These are phyloP conservation scores for Annona cherimola DNA, from an alignment of 164 flowering plant species.

Conservation along the genomic window DNA sequence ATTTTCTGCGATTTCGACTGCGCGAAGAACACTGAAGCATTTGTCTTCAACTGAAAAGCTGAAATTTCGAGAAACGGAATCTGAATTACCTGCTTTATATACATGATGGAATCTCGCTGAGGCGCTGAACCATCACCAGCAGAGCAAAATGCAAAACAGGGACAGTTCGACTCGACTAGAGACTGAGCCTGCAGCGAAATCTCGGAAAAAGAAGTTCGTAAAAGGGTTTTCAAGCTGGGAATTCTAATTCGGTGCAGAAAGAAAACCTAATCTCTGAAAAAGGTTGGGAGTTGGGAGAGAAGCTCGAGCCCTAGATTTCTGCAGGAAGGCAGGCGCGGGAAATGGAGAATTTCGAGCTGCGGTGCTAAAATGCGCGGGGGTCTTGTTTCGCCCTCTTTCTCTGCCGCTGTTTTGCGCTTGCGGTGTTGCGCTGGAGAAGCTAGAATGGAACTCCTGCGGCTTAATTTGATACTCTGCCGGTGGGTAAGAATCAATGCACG, in stretches of 20 bases:
- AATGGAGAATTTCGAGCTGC: no score
- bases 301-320: background rate
- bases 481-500: no score
- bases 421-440: no score
- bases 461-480: no score
- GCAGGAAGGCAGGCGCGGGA: background rate
- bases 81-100: slow-evolving; percentile 11
- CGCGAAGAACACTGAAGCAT: background rate
- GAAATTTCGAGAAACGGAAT: background rate
- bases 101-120: slow-evolving; percentile 1
- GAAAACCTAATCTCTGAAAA: background rate
- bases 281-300: background rate
- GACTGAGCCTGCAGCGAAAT: background rate
- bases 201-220: background rate
- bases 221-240: background rate
- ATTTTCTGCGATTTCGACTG: no score
- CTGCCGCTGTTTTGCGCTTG: no score
- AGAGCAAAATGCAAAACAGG: background rate
- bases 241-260: background rate
- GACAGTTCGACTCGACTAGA: background rate
- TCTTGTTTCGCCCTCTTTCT: no score
- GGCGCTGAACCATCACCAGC: background rate
- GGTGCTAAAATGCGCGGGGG: no score
- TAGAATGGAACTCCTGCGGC: no score
- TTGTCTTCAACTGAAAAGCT: background rate